A percentile compares a stretch with the other conserved stretches of the same genome.
These are phyloP conservation scores for Acephala macrosclerotiorum DNA, from an alignment of 2,329 filamentous ascomycete genomes.

Conservation along the genomic window DNA sequence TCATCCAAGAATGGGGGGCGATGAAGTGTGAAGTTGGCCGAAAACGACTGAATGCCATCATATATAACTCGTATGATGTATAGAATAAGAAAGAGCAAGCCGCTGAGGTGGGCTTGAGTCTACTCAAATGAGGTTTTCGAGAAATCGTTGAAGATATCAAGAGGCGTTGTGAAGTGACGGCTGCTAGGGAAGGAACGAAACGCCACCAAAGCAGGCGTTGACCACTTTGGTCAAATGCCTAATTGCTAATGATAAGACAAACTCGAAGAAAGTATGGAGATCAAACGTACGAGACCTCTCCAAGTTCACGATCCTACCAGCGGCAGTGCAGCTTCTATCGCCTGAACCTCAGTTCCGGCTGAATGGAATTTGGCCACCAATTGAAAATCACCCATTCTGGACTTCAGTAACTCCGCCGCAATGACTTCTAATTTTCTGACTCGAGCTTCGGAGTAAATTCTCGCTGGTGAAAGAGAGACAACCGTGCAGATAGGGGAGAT, in stretches of 20 bases:
- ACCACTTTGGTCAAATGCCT: background rate
- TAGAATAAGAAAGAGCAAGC: too few species aligned
- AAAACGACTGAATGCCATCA: slow-evolving; percentile 29
- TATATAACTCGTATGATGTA: background rate
- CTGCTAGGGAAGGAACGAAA: background rate
- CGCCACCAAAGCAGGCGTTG: background rate
- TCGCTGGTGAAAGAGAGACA: background rate
- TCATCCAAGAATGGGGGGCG: slow-evolving; percentile 59
- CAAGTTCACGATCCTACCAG: background rate
- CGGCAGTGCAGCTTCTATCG: background rate
- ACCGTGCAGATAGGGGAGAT: background rate
- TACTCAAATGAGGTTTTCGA: background rate
- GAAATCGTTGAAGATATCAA: background rate
- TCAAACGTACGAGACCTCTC: background rate
- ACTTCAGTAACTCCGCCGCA: too few species aligned
- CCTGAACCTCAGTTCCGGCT: slow-evolving; percentile 5
- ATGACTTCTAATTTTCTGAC: background rate
- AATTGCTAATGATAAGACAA: background rate
- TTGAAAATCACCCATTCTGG: slow-evolving; percentile 6
- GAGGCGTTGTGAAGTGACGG: background rate
- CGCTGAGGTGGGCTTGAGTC: too few species aligned
- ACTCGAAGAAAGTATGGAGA: background rate
- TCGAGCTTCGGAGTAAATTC: background rate
- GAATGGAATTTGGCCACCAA: slow-evolving; percentile 16
- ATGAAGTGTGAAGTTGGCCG: slow-evolving; percentile 55